phyloP scores from a whole-genome alignment of 176 grass and related monocot species.

The Aechmea fasciata region DNA sequence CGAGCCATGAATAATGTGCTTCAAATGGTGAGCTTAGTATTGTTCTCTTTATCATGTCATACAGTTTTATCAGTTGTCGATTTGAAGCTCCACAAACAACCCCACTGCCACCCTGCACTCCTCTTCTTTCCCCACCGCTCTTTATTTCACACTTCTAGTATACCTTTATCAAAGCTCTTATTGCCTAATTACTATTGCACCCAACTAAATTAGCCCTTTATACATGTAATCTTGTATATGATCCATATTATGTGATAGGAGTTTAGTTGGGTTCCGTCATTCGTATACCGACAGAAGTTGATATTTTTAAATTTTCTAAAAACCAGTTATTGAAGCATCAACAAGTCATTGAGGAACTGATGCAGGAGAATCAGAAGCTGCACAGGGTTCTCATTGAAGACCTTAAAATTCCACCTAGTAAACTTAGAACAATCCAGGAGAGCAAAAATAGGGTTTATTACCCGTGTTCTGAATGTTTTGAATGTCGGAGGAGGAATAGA shows the following conservation, averaged over 20 bases:
- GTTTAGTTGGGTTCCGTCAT: not conserved
- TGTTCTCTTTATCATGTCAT: not conserved
- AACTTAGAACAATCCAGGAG: slow-evolving; percentile 26
- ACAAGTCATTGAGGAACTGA: slow-evolving; percentile 58
- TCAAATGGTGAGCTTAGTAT: slow-evolving; percentile 56
- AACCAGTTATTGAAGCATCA: slow-evolving; percentile 74
- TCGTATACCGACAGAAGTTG: not conserved
- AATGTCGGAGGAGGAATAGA: slow-evolving; percentile 60
- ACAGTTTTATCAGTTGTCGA: not conserved
- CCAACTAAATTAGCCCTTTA: not conserved
- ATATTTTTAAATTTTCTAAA: not conserved
- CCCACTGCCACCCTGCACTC: too few relatives aligned
- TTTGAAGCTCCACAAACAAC: not conserved
- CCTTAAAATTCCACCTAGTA: slow-evolving; percentile 56
- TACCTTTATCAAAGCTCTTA: too few relatives aligned
- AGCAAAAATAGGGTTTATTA: slow-evolving; percentile 36
- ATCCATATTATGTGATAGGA: too few relatives aligned
- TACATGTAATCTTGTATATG: too few relatives aligned
- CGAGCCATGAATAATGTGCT: slow-evolving; percentile 44
- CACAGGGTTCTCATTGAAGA: slow-evolving; percentile 64
- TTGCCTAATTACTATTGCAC: not conserved
- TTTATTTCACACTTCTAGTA: too few relatives aligned
- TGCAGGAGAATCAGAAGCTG: slow-evolving; percentile 63
- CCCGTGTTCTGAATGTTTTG: slow-evolving; percentile 82
- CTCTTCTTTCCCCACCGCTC: too few relatives aligned